Percentiles rank a stretch among this genome's conserved stretches.
Conservation (phyloP, 768 basidiomycete genomes). For the Galerina sulciceps region DNA sequence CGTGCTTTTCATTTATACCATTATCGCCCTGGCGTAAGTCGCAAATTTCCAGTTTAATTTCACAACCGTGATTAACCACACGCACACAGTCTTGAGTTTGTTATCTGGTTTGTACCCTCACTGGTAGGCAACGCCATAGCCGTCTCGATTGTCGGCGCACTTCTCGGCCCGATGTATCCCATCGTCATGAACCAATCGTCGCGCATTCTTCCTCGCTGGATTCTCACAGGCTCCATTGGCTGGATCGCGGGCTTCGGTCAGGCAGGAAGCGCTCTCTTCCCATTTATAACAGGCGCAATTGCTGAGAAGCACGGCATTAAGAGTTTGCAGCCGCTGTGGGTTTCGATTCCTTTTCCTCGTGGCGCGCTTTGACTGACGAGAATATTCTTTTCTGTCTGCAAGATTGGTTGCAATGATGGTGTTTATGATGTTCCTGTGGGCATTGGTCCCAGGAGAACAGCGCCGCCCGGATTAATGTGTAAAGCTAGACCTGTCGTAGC, state of each 20-base stretch:
- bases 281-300: conserved; percentile 75
- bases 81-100: conserved; percentile 55
- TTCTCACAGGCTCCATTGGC: conserved; percentile 67
- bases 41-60: not conserved
- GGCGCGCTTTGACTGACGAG: not conserved
- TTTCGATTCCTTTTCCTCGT: not conserved
- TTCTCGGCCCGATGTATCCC: conserved; percentile 80
- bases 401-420: conserved; percentile 68
- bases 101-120: conserved; percentile 73
- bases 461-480: conserved; percentile 5
- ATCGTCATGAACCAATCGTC: conserved; percentile 74
- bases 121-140: conserved; percentile 68
- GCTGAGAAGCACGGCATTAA: conserved; percentile 64
- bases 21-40: conserved; percentile 52
- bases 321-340: conserved; percentile 63
- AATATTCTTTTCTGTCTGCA: not conserved
- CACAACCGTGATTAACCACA: not conserved
- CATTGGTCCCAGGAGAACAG: conserved; percentile 42
- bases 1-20: conserved; percentile 54
- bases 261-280: conserved; percentile 72
- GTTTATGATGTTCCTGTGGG: conserved; percentile 60
- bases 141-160: conserved; percentile 64
- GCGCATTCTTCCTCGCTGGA: conserved; percentile 69
- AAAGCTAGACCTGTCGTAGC: too few relatives aligned
- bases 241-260: conserved; percentile 75